A percentile compares a stretch with the other conserved stretches of the same genome.
Evolutionary conservation across 1,284 basidiomycete species (phyloP).

Genomic region (Amylostereum chailletii): DNA sequence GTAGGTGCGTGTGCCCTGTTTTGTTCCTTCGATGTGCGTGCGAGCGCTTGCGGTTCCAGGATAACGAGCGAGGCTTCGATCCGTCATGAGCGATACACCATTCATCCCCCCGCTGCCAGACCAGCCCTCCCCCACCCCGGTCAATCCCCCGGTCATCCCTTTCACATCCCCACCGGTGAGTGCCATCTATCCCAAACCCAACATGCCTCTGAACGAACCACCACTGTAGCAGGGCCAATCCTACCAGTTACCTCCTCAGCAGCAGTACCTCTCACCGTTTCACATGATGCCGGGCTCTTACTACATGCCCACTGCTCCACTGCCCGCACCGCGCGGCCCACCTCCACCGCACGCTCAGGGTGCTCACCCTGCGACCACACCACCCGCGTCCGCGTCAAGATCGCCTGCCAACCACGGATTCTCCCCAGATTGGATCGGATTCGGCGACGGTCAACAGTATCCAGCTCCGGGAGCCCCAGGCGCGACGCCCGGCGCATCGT

Average conservation of each 20-base stretch:
- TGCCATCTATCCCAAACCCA: no score
- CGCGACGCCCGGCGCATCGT: no score
- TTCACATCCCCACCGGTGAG: slow-evolving; percentile 9
- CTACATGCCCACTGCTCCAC: slow-evolving; percentile 20
- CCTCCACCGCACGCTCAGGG: background rate
- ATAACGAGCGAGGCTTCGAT: background rate
- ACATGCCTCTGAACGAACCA: no score
- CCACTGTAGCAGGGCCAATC: background rate
- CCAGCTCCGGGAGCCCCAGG: no score
- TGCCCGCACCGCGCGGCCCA: slow-evolving; percentile 8
- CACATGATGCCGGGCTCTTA: slow-evolving; percentile 20
- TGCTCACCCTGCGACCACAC: background rate
- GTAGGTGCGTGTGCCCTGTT: no score
- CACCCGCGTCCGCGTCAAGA: no score
- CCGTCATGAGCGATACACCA: slow-evolving; percentile 10
- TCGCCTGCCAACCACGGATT: slow-evolving; percentile 1
- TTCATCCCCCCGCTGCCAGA: slow-evolving; percentile 11
- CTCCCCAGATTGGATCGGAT: slow-evolving; percentile 14
- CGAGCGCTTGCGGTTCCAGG: no score
- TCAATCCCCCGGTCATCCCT: slow-evolving; percentile 9
- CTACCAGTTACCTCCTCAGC: slow-evolving; percentile 2
- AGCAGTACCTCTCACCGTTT: slow-evolving; percentile 10
- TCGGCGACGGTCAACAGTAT: background rate
- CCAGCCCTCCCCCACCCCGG: background rate
- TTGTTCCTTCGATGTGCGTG: no score